Evolutionary conservation across 495 filamentous ascomycete genomes (phyloP), one percentile per base, ranked within the genome.

Genomic region (Aspergillus avenaceus): DNA sequence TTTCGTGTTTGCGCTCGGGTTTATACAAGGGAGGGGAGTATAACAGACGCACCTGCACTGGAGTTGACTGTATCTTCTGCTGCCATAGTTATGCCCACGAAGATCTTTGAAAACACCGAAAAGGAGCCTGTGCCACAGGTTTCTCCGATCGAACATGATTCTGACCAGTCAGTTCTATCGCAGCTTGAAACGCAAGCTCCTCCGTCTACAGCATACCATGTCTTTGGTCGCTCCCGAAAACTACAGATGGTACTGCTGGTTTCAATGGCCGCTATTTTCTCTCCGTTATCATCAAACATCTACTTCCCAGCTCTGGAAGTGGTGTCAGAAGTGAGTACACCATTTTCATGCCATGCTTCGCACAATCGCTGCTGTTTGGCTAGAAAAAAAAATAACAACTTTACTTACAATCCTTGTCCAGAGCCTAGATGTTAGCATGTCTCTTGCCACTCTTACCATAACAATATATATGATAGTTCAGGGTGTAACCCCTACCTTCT

Each of bases 201-300:
- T 3, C 13, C 43, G 22, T 12, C 42, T 18, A 32, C 23, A 31
- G 24, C 34, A 16, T 37, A 52, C 26, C 50, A 52, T 47, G 47
- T 52, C 24, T 52, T 47, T 26, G 41, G 22, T 32, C 50, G 50
- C 2, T 41, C 14, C 22, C 22, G 36, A 21, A 47, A 47, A 42
- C 42, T 43, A 44, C 46, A 53, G 9, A 32, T 56, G 27, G 54
- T 56, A 5, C 29, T 45, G 25, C 43, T 92, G 67, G 80, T 84
- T 32, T 79, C 67, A 8, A 26, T 69, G n/a, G 67, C 71, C 0
- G 69, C 62, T 47, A 64, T 67, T 27, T 70, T 72, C 53, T 89
- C 85, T 0, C 86, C 86, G 2, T 74, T 90, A 43, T 87, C 84
- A 0, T 84, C 84, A 16, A 88, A 87, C 56, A 88, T 90, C 34